phyloP scores from a whole-genome alignment of 345 rosid species.

The Eucalyptus polyanthemos region DNA sequence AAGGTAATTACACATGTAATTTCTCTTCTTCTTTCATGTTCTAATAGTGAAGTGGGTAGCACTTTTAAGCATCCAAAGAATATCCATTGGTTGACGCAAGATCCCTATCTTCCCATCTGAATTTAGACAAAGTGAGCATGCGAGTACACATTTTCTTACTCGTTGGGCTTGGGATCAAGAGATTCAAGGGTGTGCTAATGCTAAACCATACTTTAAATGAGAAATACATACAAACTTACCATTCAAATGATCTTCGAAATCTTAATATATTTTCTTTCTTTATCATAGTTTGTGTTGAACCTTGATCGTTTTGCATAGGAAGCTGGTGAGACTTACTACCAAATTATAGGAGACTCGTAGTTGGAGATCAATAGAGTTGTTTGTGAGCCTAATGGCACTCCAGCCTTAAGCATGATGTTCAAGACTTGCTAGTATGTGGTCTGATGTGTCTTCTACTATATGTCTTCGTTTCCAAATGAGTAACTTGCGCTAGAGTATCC shows the following conservation, averaged over 20 bases:
- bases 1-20: neutral
- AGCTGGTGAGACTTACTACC: slow-evolving; percentile 37
- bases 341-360: slow-evolving; percentile 45
- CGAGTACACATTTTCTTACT: too few relatives aligned
- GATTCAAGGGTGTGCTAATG: neutral
- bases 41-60: neutral
- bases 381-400: slow-evolving; percentile 28
- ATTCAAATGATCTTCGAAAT: neutral
- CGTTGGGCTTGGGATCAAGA: neutral
- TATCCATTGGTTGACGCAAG: neutral
- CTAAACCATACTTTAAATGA: neutral
- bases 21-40: neutral
- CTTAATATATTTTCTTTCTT: neutral
- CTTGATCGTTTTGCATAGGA: slow-evolving; percentile 4
- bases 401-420: slow-evolving; percentile 40
- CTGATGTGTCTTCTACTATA: neutral
- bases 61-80: neutral
- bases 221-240: neutral
- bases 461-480: neutral
- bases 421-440: slow-evolving; percentile 41
- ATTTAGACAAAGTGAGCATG: neutral
- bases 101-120: neutral
- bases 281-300: neutral
- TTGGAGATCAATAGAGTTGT: slow-evolving; percentile 35
- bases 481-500: neutral